Conservation (phyloP, 2,329 filamentous ascomycete genomes). For the Penicillium sp. region DNA sequence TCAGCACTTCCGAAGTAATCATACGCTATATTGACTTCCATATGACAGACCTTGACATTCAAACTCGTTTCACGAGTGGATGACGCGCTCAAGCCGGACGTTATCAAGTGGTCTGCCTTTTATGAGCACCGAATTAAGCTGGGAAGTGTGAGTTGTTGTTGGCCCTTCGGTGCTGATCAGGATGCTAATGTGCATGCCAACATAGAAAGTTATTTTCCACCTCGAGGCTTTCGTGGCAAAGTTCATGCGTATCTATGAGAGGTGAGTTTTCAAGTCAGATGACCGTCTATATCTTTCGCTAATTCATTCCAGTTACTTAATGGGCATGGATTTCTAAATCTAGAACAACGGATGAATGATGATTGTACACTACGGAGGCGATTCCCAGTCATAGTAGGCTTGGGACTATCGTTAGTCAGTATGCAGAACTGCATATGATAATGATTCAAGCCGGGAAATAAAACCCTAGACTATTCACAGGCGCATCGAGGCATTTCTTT, state of each 20-base stretch:
- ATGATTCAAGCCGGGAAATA: not conserved
- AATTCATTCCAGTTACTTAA: constrained; percentile 48
- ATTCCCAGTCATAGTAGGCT: not conserved
- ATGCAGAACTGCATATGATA: not conserved
- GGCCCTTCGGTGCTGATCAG: not conserved
- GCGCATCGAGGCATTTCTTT: constrained; percentile 11
- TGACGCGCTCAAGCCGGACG: constrained; percentile 82
- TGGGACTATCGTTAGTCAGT: not conserved
- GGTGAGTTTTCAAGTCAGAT: constrained; percentile 54
- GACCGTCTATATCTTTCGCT: constrained; percentile 25
- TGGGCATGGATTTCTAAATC: constrained; percentile 70
- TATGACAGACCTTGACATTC: constrained; percentile 72
- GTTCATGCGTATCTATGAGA: constrained; percentile 95
- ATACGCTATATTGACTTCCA: not conserved
- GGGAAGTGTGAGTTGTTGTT: constrained; percentile 57
- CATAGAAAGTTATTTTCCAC: constrained; percentile 89
- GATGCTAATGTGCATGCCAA: constrained; percentile 3
- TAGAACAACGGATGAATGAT: constrained; percentile 26
- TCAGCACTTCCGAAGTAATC: not conserved
- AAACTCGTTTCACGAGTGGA: constrained; percentile 86
- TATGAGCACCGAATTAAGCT: constrained; percentile 94
- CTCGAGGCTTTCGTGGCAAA: constrained; percentile 97
- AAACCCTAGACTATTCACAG: not conserved
- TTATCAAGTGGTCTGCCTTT: constrained; percentile 94
- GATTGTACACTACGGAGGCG: constrained; percentile 25